Evolutionary conservation across 768 basidiomycete genomes (phyloP).

Genomic region (Chalciporus pseudorubinellus): DNA sequence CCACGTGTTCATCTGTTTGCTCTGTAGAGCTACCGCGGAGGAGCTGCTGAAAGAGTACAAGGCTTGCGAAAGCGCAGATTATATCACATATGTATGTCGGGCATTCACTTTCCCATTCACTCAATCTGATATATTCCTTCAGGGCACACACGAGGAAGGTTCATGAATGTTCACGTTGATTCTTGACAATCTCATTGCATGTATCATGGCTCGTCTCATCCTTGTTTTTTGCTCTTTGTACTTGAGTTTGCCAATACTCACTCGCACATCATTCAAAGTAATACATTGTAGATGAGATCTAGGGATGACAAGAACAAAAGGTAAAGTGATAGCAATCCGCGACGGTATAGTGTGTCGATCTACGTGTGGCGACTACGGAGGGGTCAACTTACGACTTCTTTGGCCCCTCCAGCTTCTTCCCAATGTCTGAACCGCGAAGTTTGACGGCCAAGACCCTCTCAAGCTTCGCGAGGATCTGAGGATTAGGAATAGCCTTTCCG

Average conservation of each 20-base stretch:
- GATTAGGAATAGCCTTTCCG: conserved; percentile 81
- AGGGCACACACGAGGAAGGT: conserved; percentile 38
- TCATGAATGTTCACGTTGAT: conserved; percentile 8
- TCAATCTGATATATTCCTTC: not conserved
- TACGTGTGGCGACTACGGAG: conserved; percentile 33
- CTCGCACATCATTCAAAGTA: conserved; percentile 5
- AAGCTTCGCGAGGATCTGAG: conserved; percentile 85
- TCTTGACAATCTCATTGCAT: not conserved
- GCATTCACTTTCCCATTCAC: not conserved
- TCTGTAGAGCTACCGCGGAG: conserved; percentile 72
- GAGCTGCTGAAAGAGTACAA: conserved; percentile 92
- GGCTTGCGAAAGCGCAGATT: conserved; percentile 93
- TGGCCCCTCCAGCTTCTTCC: conserved; percentile 78
- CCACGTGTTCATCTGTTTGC: not conserved
- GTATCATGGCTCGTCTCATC: not conserved
- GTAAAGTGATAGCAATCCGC: conserved; percentile 19
- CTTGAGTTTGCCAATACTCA: conserved; percentile 1
- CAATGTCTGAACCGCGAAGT: conserved; percentile 83
- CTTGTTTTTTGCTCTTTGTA: conserved; percentile 5
- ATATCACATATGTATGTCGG: conserved; percentile 77
- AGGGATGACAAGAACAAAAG: conserved; percentile 12
- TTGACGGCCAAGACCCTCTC: conserved; percentile 86
- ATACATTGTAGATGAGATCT: conserved; percentile 29
- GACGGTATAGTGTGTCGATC: conserved; percentile 28
- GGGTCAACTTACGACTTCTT: conserved; percentile 62